Evolutionary conservation across 164 flowering plant species (phyloP).

Genomic region (Hamamelis virginiana): DNA sequence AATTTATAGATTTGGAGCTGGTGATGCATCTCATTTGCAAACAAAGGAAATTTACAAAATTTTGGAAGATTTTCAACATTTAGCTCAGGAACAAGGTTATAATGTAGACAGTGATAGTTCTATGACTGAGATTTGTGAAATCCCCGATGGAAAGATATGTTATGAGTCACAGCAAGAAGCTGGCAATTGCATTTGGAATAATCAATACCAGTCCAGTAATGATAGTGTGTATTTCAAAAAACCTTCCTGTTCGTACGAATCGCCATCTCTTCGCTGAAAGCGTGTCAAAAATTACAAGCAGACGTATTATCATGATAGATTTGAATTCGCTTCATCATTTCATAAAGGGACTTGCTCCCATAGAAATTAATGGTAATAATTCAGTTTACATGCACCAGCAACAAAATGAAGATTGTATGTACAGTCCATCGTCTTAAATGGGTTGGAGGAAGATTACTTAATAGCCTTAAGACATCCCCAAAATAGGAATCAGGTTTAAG

Average conservation of each 20-base stretch:
- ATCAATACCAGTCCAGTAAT: conserved; percentile 28
- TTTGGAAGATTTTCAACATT: conserved; percentile 24
- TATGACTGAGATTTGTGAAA: not conserved
- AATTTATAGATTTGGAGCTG: conserved; percentile 39
- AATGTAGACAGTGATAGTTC: conserved; percentile 8
- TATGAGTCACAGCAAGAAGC: conserved; percentile 30
- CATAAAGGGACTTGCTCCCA: too few species aligned
- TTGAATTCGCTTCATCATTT: conserved; percentile 36
- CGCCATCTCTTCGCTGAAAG: conserved; percentile 26
- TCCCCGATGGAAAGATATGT: conserved; percentile 9
- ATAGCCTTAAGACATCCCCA: too few species aligned
- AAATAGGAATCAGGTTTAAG: too few species aligned
- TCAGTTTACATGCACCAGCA: not conserved
- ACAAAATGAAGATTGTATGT: not conserved
- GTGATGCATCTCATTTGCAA: conserved; percentile 32
- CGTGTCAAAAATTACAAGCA: conserved; percentile 28
- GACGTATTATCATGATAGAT: conserved; percentile 35
- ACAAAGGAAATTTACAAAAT: conserved; percentile 28
- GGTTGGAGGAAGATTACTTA: too few species aligned
- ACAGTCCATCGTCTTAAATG: too few species aligned
- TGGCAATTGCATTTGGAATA: conserved; percentile 33
- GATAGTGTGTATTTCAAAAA: conserved; percentile 21
- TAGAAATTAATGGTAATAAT: conserved; percentile 27
- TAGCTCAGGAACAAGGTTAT: conserved; percentile 25
- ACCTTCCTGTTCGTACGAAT: conserved; percentile 21